Evolutionary conservation across 2,329 filamentous ascomycete species (phyloP).

Genomic region (Trichocomaceae sp.): DNA sequence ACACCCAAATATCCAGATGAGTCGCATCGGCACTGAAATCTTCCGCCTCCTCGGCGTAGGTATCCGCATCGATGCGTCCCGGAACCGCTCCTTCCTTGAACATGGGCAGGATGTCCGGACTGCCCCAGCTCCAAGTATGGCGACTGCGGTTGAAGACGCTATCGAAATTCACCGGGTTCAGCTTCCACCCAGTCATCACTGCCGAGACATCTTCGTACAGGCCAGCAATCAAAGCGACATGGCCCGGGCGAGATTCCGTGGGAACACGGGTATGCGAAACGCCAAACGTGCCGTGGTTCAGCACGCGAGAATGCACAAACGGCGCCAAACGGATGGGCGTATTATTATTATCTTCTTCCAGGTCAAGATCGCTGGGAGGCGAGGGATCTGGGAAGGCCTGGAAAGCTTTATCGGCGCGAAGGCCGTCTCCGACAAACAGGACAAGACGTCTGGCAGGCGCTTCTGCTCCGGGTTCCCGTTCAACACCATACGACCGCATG

Average conservation of each 20-base stretch:
- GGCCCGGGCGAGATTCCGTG: slow-evolving; percentile 90
- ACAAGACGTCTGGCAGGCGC: slow-evolving; percentile 85
- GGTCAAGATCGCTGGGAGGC: slow-evolving; percentile 34
- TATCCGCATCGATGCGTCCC: slow-evolving; percentile 79
- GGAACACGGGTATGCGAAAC: slow-evolving; percentile 95
- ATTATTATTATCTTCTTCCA: slow-evolving; percentile 22
- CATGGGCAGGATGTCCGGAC: slow-evolving; percentile 95
- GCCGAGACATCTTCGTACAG: slow-evolving; percentile 97
- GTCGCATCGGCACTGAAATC: slow-evolving; percentile 81
- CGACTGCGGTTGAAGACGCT: slow-evolving; percentile 95
- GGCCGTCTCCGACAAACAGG: slow-evolving; percentile 91
- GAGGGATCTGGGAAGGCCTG: slow-evolving; percentile 88
- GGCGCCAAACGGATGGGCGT: slow-evolving; percentile 73
- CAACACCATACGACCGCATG: slow-evolving; percentile 74
- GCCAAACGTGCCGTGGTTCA: slow-evolving; percentile 88
- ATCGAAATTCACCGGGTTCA: slow-evolving; percentile 97
- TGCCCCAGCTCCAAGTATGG: slow-evolving; percentile 99
- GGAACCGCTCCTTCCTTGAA: slow-evolving; percentile 88
- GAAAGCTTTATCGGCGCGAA: slow-evolving; percentile 96
- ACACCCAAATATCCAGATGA: slow-evolving; percentile 86
- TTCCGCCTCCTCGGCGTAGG: slow-evolving; percentile 76
- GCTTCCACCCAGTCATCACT: slow-evolving; percentile 95
- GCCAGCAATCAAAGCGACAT: slow-evolving; percentile 93
- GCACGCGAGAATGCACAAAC: slow-evolving; percentile 80
- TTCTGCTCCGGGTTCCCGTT: slow-evolving; percentile 52